These are phyloP conservation scores for Fusarium sp. DNA, from an alignment of 2,329 filamentous ascomycete genomes.

Conservation along the genomic window DNA sequence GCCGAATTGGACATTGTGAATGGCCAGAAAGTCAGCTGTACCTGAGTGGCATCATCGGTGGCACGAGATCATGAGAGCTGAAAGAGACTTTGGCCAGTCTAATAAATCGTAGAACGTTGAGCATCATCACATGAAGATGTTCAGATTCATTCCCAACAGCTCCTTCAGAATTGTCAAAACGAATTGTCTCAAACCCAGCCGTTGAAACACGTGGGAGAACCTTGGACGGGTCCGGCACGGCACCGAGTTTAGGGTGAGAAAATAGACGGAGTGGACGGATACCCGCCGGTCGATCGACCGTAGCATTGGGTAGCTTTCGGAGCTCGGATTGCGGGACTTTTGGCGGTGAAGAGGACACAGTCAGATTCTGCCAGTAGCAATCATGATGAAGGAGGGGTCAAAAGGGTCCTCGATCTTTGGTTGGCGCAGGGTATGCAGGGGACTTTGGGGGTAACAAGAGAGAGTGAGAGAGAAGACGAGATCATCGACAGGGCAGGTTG, in stretches of 20 bases:
- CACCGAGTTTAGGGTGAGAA: constrained; percentile 5
- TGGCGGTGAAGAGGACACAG: constrained; percentile 10
- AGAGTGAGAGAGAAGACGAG: constrained; percentile 8
- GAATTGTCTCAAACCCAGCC: constrained; percentile 18
- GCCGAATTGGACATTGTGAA: not conserved
- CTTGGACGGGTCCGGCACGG: not conserved
- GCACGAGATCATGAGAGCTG: constrained; percentile 1
- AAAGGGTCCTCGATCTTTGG: constrained; percentile 7
- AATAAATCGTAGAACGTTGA: not conserved
- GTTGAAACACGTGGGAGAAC: constrained; percentile 28
- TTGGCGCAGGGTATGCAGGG: constrained; percentile 21
- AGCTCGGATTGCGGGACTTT: constrained; percentile 6
- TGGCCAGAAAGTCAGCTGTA: not conserved
- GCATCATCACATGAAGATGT: not conserved
- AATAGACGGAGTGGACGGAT: not conserved
- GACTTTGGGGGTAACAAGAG: constrained; percentile 7
- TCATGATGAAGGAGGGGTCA: constrained; percentile 30
- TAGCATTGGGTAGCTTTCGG: not conserved
- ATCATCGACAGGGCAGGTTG: constrained; percentile 25
- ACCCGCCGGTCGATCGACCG: not conserved
- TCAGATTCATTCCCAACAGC: not conserved
- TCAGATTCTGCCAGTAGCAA: constrained; percentile 20
- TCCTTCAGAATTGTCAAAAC: not conserved
- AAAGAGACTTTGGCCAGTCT: not conserved
- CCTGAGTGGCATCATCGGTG: not conserved